Base-by-base conservation (phyloP, 306 rosid genomes). In the Cucumis cinereus region DNA sequence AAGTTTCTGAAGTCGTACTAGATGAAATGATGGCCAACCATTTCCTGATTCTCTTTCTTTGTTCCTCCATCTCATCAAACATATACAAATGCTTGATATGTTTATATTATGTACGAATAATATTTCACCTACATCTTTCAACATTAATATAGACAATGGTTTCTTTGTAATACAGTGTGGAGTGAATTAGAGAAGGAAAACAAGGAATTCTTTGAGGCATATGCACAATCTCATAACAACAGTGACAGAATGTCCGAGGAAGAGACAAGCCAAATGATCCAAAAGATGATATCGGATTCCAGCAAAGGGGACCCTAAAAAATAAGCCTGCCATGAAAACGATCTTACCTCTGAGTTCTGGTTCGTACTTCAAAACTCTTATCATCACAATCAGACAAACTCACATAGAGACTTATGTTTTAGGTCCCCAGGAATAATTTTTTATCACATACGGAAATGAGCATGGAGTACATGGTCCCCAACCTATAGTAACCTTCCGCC, bases 151-250 rank as follows among this genome's bases (percentile, higher is more conserved):
- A 2, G 15, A 8, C 10, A 40, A 0, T 45, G 17, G 3, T 45
- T 26, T 20, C 41, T 30, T 22, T 12, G 9, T 45, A 45, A 33
- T n/a, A 60, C 93, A 94, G 98, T 94, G 64, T 94, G 98, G 98
- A 94, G 75, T 36, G 98, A 89, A 79, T 68, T 94, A 63, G 91
- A 89, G 91, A 94, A 91, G 89, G 97, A 87, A 56, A 94, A 94
- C 93, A 90, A 91, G 81, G 88, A 83, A 28, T 94, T 94, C 85
- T 94, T 94, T 74, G 89, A 90, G 83, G 90, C 86, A 0, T 94
- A 94, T 74, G 83, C 83, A 16, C 75, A 84, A 85, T 86, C 91
- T 12, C 90, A 86, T 69, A 84, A 86, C 76, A 90, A 90, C 63
- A 88, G 77, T 33, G 89, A 87, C 9, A 82, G 85, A 81, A 88